These are phyloP conservation scores for Herpetomonas muscarum DNA, from an alignment of 208 protist genomes.

Conservation along the genomic window DNA sequence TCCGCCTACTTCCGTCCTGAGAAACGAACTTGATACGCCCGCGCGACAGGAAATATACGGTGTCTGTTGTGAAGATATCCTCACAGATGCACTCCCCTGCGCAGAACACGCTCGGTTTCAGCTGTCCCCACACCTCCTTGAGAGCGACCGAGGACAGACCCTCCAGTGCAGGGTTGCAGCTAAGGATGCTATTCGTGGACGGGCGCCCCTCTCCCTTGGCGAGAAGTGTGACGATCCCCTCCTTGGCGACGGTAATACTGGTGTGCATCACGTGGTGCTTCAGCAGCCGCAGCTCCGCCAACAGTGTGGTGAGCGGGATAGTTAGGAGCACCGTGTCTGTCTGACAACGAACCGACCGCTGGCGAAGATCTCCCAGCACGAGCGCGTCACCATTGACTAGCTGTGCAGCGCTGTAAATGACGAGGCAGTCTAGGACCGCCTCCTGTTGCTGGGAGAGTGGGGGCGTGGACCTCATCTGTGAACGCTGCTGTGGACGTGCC, in stretches of 20 bases:
- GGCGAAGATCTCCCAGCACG: constrained; percentile 35
- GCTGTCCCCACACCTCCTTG: constrained; percentile 31
- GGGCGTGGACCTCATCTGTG: too few relatives aligned
- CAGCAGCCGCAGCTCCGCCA: constrained; percentile 21
- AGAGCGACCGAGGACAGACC: constrained; percentile 26
- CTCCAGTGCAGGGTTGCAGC: constrained; percentile 35
- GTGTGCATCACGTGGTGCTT: constrained; percentile 8
- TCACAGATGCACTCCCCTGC: constrained; percentile 42
- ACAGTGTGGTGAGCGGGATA: constrained; percentile 28
- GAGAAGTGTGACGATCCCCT: constrained; percentile 17
- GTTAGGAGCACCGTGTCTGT: constrained; percentile 32
- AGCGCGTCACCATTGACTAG: constrained; percentile 58
- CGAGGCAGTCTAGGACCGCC: constrained; percentile 31
- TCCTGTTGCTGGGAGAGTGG: constrained; percentile 19
- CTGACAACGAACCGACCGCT: constrained; percentile 51
- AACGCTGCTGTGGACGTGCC: too few relatives aligned
- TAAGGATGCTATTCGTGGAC: constrained; percentile 25
- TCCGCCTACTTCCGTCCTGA: neutral
- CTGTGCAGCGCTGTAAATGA: constrained; percentile 33
- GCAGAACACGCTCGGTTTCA: constrained; percentile 42
- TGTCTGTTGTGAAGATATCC: constrained; percentile 54
- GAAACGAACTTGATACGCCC: constrained; percentile 30
- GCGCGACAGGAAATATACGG: constrained; percentile 49
- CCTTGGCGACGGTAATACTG: constrained; percentile 27
- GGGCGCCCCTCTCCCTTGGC: constrained; percentile 23